Evolutionary conservation across 192 early-diverging fungal genomes (phyloP).

Genomic region (Linnemannia schmuckeri): DNA sequence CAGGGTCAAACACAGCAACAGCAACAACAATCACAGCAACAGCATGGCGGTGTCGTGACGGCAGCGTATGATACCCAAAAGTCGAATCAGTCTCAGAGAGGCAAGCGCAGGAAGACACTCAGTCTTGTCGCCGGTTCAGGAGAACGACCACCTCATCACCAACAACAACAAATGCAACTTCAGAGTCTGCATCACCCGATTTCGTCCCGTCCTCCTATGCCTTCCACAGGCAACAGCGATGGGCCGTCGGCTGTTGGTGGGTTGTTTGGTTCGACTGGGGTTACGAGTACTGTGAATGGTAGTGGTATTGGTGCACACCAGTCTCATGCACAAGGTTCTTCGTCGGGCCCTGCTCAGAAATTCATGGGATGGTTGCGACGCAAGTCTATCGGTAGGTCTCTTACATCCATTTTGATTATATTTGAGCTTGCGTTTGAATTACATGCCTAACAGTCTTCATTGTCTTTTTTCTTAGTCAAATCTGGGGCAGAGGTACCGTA

Average conservation of each 20-base stretch:
- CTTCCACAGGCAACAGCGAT: background rate
- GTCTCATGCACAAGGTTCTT: slow-evolving; percentile 7
- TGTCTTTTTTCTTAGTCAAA: slow-evolving; percentile 20
- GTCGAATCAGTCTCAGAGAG: slow-evolving; percentile 32
- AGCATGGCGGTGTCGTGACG: background rate
- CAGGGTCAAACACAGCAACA: background rate
- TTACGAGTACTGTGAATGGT: background rate
- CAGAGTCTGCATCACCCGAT: slow-evolving; percentile 37
- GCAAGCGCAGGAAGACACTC: slow-evolving; percentile 48
- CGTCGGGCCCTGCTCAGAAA: slow-evolving; percentile 68
- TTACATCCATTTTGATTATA: background rate
- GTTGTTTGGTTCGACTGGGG: background rate
- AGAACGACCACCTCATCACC: slow-evolving; percentile 27
- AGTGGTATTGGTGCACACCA: background rate
- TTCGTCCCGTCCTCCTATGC: slow-evolving; percentile 6
- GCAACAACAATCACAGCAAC: slow-evolving; percentile 8
- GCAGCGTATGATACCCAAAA: slow-evolving; percentile 25
- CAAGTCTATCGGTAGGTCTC: slow-evolving; percentile 62
- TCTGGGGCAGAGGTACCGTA: slow-evolving; percentile 14
- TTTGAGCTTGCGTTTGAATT: background rate
- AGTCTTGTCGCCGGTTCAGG: slow-evolving; percentile 31
- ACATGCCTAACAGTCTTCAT: background rate
- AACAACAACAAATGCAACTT: slow-evolving; percentile 33
- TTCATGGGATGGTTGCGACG: slow-evolving; percentile 85
- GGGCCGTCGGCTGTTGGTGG: background rate